Conservation (phyloP, 2,329 filamentous ascomycete species). For the Phaeophleospora eucalypticola region DNA sequence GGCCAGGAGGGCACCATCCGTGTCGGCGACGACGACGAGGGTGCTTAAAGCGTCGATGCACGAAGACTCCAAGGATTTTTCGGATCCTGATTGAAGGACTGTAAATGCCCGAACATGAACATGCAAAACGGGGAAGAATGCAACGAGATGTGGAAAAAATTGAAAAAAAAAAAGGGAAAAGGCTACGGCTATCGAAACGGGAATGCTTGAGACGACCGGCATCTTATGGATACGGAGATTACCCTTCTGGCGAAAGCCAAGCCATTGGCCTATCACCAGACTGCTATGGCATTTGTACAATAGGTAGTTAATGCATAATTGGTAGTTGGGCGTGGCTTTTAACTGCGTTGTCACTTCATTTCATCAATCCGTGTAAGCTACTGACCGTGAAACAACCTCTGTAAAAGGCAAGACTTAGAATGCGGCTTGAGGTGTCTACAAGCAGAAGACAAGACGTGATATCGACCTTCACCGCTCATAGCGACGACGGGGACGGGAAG, state of each 20-base stretch:
- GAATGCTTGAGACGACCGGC: conserved; percentile 18
- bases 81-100: too few species aligned
- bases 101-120: neutral
- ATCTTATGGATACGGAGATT: conserved; percentile 10
- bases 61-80: neutral
- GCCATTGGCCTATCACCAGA: conserved; percentile 12
- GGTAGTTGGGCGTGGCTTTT: conserved; percentile 2
- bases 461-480: too few species aligned
- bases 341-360: conserved; percentile 4
- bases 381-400: neutral
- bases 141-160: neutral
- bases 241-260: conserved; percentile 20
- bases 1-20: conserved; percentile 47
- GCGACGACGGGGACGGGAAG: too few species aligned
- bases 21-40: conserved; percentile 47
- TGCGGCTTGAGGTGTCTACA: too few species aligned
- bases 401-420: neutral
- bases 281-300: conserved; percentile 18
- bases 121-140: neutral
- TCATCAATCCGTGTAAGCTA: too few species aligned
- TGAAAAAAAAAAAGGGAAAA: conserved; percentile 1
- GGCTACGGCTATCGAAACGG: conserved; percentile 9
- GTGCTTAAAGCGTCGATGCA: conserved; percentile 29
- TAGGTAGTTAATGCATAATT: conserved; percentile 24
- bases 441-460: too few species aligned